phyloP scores from a whole-genome alignment of 2,329 filamentous ascomycete species.

The Purpureocillium takamizusanense region DNA sequence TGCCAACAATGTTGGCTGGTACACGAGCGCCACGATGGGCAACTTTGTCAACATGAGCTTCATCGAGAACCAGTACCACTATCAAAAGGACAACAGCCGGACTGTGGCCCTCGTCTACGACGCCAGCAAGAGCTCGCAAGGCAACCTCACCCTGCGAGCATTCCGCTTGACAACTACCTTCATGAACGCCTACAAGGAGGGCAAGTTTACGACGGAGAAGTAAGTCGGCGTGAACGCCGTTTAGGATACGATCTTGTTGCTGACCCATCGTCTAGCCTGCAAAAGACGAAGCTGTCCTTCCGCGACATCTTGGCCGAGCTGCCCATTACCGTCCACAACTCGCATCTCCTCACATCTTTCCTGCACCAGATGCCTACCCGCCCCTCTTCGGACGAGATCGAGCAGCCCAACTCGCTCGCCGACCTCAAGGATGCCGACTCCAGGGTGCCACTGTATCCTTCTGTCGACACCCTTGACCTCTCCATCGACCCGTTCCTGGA shows the following conservation, averaged over 20 bases:
- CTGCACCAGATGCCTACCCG: slow-evolving; percentile 80
- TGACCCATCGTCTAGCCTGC: slow-evolving; percentile 50
- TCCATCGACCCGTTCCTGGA: slow-evolving; percentile 96
- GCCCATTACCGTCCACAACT: slow-evolving; percentile 88
- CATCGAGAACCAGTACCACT: slow-evolving; percentile 96
- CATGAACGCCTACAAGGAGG: slow-evolving; percentile 88
- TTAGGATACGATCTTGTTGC: slow-evolving; percentile 5
- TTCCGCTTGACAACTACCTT: slow-evolving; percentile 85
- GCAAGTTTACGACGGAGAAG: slow-evolving; percentile 95
- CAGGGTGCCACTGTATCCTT: slow-evolving; percentile 66
- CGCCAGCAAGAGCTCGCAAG: slow-evolving; percentile 89
- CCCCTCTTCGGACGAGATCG: slow-evolving; percentile 53
- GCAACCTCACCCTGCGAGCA: slow-evolving; percentile 78
- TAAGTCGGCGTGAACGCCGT: slow-evolving; percentile 33
- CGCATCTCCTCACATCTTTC: slow-evolving; percentile 89
- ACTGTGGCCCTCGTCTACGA: slow-evolving; percentile 90
- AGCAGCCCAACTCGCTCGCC: slow-evolving; percentile 69
- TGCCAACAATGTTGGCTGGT: slow-evolving; percentile 97
- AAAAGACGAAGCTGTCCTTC: slow-evolving; percentile 89
- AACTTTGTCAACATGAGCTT: slow-evolving; percentile 94
- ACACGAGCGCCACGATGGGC: slow-evolving; percentile 96
- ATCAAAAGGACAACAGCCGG: slow-evolving; percentile 89
- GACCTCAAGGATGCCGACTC: slow-evolving; percentile 62
- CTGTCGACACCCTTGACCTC: slow-evolving; percentile 82
- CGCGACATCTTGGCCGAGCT: slow-evolving; percentile 90